Conservation (phyloP, 2,329 filamentous ascomycete genomes). For the Dactylellina parvicollis region DNA sequence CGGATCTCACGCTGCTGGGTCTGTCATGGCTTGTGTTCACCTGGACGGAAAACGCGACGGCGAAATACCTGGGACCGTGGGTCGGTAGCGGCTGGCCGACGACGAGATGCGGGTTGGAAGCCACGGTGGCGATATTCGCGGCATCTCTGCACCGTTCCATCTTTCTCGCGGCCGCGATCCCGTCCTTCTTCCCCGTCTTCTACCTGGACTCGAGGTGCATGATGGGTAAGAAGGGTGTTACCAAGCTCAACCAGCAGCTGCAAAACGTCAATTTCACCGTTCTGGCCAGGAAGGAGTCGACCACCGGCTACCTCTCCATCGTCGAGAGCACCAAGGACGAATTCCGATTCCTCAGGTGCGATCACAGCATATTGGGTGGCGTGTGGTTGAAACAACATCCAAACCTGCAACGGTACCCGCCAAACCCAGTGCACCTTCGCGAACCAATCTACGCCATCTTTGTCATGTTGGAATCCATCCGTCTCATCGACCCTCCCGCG, state of each 20-base stretch:
- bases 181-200: conserved; percentile 76
- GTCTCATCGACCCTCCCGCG: conserved; percentile 74
- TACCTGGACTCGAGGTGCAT: conserved; percentile 72
- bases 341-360: conserved; percentile 86
- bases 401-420: conserved; percentile 63
- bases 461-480: conserved; percentile 89
- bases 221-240: conserved; percentile 36
- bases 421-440: conserved; percentile 65
- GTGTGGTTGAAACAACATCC: conserved; percentile 75
- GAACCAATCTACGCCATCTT: conserved; percentile 98
- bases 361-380: conserved; percentile 91
- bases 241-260: conserved; percentile 72
- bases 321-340: conserved; percentile 76
- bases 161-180: conserved; percentile 73
- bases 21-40: conserved; percentile 46
- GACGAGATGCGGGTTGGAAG: conserved; percentile 51
- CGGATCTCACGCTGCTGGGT: conserved; percentile 25
- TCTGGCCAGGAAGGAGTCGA: conserved; percentile 82
- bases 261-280: conserved; percentile 75
- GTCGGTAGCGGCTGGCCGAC: conserved; percentile 45
- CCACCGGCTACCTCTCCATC: conserved; percentile 92
- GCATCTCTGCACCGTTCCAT: conserved; percentile 72
- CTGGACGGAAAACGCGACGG: conserved; percentile 10
- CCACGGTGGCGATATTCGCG: conserved; percentile 35
- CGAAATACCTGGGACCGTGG: conserved; percentile 15